Percentiles rank a stretch among this genome's conserved stretches.
Evolutionary conservation across 169 alveolate genomes (phyloP).

Genomic region (Eimeria necatrix): DNA sequence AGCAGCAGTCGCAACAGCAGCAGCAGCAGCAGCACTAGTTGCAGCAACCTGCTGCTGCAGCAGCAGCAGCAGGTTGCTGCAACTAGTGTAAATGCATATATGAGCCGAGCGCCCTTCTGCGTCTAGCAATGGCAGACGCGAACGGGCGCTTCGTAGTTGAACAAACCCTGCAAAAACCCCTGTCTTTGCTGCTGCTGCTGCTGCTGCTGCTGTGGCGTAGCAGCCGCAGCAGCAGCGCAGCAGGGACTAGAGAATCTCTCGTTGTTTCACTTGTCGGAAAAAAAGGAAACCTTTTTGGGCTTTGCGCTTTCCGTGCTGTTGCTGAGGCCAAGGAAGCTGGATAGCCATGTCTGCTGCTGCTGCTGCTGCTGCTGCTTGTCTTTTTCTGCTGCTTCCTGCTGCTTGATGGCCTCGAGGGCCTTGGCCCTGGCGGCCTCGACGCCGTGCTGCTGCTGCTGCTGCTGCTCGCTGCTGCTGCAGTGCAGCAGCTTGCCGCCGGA

Average conservation of each 20-base stretch:
- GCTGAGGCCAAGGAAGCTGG: background rate
- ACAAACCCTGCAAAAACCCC: background rate
- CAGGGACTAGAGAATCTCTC: background rate
- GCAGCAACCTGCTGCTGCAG: background rate
- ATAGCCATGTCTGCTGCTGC: constrained; percentile 40
- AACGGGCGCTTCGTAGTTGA: no score
- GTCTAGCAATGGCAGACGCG: no score
- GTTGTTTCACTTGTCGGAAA: constrained; percentile 36
- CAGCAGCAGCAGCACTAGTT: background rate
- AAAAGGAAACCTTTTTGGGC: background rate
- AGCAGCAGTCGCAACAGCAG: background rate
- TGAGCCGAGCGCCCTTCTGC: no score
- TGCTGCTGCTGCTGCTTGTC: constrained; percentile 10
- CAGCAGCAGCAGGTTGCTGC: constrained; percentile 12
- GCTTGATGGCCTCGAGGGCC: constrained; percentile 5
- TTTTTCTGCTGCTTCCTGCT: constrained; percentile 3
- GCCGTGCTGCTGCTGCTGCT: constrained; percentile 59
- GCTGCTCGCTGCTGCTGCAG: constrained; percentile 20
- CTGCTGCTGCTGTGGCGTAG: constrained; percentile 4
- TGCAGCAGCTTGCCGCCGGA: constrained; percentile 65
- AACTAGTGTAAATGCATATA: no score
- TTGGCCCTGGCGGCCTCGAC: constrained; percentile 18
- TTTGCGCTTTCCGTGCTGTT: background rate
- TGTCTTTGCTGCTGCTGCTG: constrained; percentile 9
- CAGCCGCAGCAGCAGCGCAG: no score